A percentile compares a stretch with the other conserved stretches of the same genome.
phyloP scores from a whole-genome alignment of 305 asterid species.

The Solanum aculeatissimum region DNA sequence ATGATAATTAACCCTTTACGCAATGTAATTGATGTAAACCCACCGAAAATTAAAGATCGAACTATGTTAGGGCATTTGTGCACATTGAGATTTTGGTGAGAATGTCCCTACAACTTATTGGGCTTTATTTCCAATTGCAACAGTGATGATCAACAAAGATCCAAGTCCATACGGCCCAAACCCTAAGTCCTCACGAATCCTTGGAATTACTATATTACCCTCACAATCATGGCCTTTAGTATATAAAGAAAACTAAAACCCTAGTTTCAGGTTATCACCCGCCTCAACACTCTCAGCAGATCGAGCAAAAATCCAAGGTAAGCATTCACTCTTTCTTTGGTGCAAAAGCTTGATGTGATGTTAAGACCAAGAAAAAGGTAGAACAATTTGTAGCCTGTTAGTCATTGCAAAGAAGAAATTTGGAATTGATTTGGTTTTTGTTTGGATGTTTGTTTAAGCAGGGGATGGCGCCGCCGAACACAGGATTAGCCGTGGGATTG shows the following conservation, averaged over 20 bases:
- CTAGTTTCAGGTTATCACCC: conserved; percentile 14
- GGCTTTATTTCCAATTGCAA: not conserved
- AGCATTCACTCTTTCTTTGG: not conserved
- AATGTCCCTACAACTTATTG: not conserved
- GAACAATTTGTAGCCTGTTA: not conserved
- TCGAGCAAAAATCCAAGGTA: conserved; percentile 12
- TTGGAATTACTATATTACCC: not conserved
- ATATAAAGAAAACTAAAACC: conserved; percentile 19
- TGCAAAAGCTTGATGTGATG: not conserved
- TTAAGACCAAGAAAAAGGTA: not conserved
- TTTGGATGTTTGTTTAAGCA: not conserved
- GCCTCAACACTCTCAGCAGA: conserved; percentile 15
- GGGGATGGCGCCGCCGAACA: conserved; percentile 64
- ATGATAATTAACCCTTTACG: too few species aligned
- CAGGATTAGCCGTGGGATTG: conserved; percentile 49
- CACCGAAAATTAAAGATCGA: not conserved
- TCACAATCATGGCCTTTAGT: not conserved
- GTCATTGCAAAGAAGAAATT: not conserved
- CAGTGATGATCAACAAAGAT: not conserved
- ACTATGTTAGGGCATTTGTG: not conserved
- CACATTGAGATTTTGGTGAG: not conserved
- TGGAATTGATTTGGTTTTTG: not conserved
- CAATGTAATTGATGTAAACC: too few species aligned
- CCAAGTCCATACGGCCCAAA: not conserved
- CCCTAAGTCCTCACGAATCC: not conserved